Evolutionary conservation across 805 yeast species (phyloP), one percentile per base, ranked within the genome.

Genomic region (Pichia phayaonensis): DNA sequence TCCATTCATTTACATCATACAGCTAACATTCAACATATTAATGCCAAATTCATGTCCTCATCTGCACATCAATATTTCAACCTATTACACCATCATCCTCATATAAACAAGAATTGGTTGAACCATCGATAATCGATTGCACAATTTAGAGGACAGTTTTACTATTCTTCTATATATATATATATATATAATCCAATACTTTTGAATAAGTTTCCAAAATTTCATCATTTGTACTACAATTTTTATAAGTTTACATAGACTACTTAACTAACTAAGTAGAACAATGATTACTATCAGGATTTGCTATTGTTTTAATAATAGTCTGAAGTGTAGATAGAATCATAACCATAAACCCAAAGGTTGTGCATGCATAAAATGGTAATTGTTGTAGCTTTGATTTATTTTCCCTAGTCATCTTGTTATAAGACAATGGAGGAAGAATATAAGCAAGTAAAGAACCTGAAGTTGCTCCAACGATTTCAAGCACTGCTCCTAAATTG

Each of bases 361-460:
- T 63, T 10, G 83, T 76, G 60, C 94, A 84, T 0, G 69, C 67
- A 52, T 77, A 75, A 55, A 81, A 76, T 0, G 90, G 84, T 0
- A 81, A 40, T 46, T 77, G 81, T 50, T 79, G 76, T 44, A 54
- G 52, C 41, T 51, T 52, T 42, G 71, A 54, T 58, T 73, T 79
- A 53, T 58, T 68, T 48, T 61, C 69, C 56, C 71, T 70, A 0
- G 89, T 77, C 59, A 90, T 74, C 54, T 83, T 80, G 54, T 89
- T 65, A 59, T 76, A 86, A 59, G 97, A 90, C 63, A 84, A 64
- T 3, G 97, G 96, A 0, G 98, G 98, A 18, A 90, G 69, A 22
- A 90, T 88, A 63, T 87, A 90, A 0, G 98, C 97, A 84, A 92
- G 83, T 39, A 86, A 72, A 20, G 95, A 88, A 0, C 97, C 97